A percentile compares a stretch with the other conserved stretches of the same genome.
Conservation (phyloP, 192 early-diverging fungal genomes). For the Phycomyces nitens region DNA sequence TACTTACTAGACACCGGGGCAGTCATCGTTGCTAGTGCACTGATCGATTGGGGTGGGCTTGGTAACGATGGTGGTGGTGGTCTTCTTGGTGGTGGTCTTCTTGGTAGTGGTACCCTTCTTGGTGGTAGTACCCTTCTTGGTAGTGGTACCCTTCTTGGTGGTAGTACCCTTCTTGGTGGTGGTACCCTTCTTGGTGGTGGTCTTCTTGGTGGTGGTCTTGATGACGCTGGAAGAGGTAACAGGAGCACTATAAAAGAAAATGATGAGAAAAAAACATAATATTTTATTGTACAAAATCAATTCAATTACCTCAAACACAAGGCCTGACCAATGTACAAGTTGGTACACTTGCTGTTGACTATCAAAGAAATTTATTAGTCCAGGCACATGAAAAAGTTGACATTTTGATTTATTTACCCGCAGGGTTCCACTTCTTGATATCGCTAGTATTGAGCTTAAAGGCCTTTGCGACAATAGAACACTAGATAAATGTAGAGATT, state of each 20-base stretch:
- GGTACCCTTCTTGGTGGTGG: conserved; percentile 14
- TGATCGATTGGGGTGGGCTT: conserved; percentile 9
- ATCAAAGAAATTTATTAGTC: not conserved
- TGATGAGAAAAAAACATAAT: not conserved
- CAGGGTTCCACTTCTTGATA: conserved; percentile 27
- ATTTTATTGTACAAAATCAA: not conserved
- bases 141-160: conserved; percentile 2
- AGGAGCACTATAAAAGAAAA: conserved; percentile 6
- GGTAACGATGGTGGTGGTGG: conserved; percentile 5
- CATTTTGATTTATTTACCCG: conserved; percentile 4
- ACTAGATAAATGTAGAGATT: conserved; percentile 2
- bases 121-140: not conserved
- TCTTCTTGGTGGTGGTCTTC: conserved; percentile 11
- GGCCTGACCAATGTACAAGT: conserved; percentile 25
- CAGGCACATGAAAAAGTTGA: not conserved
- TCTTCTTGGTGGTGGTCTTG: conserved; percentile 3
- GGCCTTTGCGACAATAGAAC: conserved; percentile 8
- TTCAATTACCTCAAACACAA: conserved; percentile 23
- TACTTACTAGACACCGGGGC: conserved; percentile 18
- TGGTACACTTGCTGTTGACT: conserved; percentile 25
- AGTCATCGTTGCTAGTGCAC: conserved; percentile 16
- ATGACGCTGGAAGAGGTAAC: conserved; percentile 1
- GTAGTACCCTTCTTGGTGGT: conserved; percentile 1
- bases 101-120: conserved; percentile 1
- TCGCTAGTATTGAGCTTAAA: conserved; percentile 6